Percentiles rank a stretch among this genome's conserved stretches.
Conservation (phyloP, 805 yeast genomes). For the Saturnispora sekii region DNA sequence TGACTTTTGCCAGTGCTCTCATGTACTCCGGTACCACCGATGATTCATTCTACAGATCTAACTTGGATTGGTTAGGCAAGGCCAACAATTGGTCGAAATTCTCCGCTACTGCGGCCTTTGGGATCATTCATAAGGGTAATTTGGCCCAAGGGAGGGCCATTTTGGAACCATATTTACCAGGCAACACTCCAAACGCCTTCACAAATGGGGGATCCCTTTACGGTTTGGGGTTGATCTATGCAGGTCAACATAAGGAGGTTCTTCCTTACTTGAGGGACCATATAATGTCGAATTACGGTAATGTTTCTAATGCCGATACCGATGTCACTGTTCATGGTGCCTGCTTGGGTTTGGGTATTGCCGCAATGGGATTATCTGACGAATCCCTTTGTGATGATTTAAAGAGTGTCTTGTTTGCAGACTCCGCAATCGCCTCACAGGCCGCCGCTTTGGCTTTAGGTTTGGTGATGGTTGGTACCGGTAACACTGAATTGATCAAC, state of each 20-base stretch:
- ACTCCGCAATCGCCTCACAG: conserved; percentile 89
- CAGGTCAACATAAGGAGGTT: conserved; percentile 90
- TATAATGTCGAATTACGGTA: conserved; percentile 47
- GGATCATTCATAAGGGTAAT: conserved; percentile 94
- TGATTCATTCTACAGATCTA: conserved; percentile 82
- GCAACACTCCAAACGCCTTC: conserved; percentile 67
- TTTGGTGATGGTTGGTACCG: conserved; percentile 87
- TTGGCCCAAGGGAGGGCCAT: conserved; percentile 81
- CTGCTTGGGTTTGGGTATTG: conserved; percentile 88
- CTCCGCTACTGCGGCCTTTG: conserved; percentile 95
- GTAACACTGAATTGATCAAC: conserved; percentile 50
- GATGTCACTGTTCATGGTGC: conserved; percentile 94
- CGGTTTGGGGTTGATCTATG: conserved; percentile 88
- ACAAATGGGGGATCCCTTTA: conserved; percentile 93
- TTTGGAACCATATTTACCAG: conserved; percentile 86
- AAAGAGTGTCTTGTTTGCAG: conserved; percentile 75
- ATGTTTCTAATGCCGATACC: conserved; percentile 38
- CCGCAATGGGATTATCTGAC: conserved; percentile 88
- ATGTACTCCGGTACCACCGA: conserved; percentile 95
- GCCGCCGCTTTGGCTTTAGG: conserved; percentile 98
- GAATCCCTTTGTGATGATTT: conserved; percentile 69
- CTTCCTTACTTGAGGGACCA: conserved; percentile 69
- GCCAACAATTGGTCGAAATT: conserved; percentile 99
- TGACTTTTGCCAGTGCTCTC: conserved; percentile 88
- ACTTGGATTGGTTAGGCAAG: conserved; percentile 91